phyloP scores from a whole-genome alignment of 2,329 filamentous ascomycete genomes.

The Fusarium stilboides region DNA sequence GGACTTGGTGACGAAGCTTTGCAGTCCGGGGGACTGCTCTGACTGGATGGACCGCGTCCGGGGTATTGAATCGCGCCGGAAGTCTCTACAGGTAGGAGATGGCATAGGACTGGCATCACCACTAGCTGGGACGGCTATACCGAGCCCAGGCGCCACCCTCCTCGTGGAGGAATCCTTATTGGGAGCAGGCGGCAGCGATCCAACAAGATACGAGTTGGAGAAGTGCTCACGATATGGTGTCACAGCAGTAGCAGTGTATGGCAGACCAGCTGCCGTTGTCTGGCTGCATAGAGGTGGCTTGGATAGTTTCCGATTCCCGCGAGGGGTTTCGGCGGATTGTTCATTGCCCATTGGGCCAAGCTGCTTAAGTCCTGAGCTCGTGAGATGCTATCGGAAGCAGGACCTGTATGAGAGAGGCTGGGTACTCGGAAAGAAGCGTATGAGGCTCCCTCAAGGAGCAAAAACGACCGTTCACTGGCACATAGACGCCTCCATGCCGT shows the following conservation, averaged over 20 bases:
- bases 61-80: constrained; percentile 35
- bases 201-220: constrained; percentile 53
- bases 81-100: constrained; percentile 35
- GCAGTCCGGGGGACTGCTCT: constrained; percentile 36
- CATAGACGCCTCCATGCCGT: constrained; percentile 47
- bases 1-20: constrained; percentile 32
- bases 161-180: constrained; percentile 35
- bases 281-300: constrained; percentile 64
- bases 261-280: constrained; percentile 59
- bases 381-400: constrained; percentile 32
- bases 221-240: constrained; percentile 48
- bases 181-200: constrained; percentile 44
- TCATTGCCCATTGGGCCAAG: constrained; percentile 64
- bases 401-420: constrained; percentile 10
- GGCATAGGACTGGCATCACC: constrained; percentile 29
- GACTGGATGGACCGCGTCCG: constrained; percentile 42
- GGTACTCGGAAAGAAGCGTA: constrained; percentile 34
- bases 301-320: constrained; percentile 65
- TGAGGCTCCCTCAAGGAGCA: constrained; percentile 45
- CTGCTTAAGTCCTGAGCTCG: constrained; percentile 29
- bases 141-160: constrained; percentile 30
- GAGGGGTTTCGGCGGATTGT: constrained; percentile 62
- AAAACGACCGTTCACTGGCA: constrained; percentile 43
- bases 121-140: constrained; percentile 40
- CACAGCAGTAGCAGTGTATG: constrained; percentile 55